These are phyloP conservation scores for Thermoascus crustaceus DNA, from an alignment of 2,329 filamentous ascomycete genomes.

Conservation along the genomic window DNA sequence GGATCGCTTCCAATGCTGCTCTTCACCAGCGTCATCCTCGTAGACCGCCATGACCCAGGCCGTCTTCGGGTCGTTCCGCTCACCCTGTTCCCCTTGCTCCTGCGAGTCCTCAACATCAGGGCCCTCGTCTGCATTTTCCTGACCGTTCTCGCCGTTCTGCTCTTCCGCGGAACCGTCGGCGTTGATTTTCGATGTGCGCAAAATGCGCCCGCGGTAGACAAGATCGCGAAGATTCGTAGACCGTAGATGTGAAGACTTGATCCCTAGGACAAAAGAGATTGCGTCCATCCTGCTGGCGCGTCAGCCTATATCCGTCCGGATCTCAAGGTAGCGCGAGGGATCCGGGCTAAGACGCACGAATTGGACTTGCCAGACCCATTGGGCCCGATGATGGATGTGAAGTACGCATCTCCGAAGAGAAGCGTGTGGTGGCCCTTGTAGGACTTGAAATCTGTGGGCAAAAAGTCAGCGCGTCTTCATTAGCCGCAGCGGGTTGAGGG, in stretches of 20 bases:
- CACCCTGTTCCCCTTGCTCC: slow-evolving; percentile 50
- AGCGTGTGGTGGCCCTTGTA: slow-evolving; percentile 95
- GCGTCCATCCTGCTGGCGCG: slow-evolving; percentile 75
- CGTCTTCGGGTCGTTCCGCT: slow-evolving; percentile 71
- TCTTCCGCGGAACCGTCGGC: slow-evolving; percentile 69
- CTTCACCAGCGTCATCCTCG: slow-evolving; percentile 90
- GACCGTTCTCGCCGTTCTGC: slow-evolving; percentile 48
- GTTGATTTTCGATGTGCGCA: slow-evolving; percentile 87
- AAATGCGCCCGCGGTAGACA: slow-evolving; percentile 87
- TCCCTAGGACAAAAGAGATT: slow-evolving; percentile 96
- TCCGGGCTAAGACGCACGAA: slow-evolving; percentile 53
- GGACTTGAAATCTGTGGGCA: slow-evolving; percentile 81
- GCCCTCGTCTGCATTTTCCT: slow-evolving; percentile 53
- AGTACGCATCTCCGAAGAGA: slow-evolving; percentile 94
- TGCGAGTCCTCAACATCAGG: slow-evolving; percentile 54
- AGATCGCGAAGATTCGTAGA: slow-evolving; percentile 90
- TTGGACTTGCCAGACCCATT: slow-evolving; percentile 99
- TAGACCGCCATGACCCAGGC: slow-evolving; percentile 99
- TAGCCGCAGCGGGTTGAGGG: slow-evolving; percentile 4
- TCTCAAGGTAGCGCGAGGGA: neutral
- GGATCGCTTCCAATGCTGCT: slow-evolving; percentile 90
- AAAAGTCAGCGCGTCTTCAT: slow-evolving; percentile 18
- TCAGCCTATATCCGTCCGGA: slow-evolving; percentile 13
- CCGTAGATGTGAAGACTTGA: slow-evolving; percentile 95
- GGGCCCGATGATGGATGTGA: slow-evolving; percentile 97